Evolutionary conservation across 2,329 filamentous ascomycete genomes (phyloP).

Genomic region (Beauveria asiatica): DNA sequence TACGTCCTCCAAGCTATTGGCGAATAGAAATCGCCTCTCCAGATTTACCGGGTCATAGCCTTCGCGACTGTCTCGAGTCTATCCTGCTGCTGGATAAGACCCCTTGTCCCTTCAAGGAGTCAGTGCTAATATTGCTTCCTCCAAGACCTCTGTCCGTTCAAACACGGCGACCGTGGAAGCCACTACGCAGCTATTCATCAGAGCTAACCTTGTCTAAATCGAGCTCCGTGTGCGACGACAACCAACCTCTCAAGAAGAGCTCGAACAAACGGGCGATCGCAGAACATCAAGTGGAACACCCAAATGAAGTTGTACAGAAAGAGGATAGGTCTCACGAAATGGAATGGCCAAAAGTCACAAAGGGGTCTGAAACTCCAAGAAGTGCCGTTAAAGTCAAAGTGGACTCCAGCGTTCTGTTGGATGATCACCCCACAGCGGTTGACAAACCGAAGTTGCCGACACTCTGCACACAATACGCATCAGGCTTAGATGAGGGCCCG

Average conservation of each 20-base stretch:
- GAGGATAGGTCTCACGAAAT: neutral
- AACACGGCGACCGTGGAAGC: neutral
- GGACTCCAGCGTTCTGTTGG: neutral
- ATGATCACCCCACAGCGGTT: neutral
- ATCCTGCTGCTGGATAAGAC: constrained; percentile 84
- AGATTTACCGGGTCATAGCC: constrained; percentile 39
- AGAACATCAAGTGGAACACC: neutral
- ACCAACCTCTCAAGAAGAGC: neutral
- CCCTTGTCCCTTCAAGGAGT: constrained; percentile 65
- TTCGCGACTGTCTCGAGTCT: constrained; percentile 62
- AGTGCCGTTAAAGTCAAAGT: too few relatives aligned
- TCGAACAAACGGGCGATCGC: too few relatives aligned
- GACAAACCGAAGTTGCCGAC: neutral
- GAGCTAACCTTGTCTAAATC: neutral
- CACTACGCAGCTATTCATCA: constrained; percentile 4
- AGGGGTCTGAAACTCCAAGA: too few relatives aligned
- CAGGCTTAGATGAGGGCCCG: neutral
- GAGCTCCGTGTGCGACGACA: neutral
- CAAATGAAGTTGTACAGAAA: neutral
- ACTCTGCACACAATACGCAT: neutral
- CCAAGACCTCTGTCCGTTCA: neutral
- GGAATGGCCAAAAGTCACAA: neutral
- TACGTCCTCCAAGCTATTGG: constrained; percentile 78
- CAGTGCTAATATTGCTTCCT: constrained; percentile 1
- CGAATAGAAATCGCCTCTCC: constrained; percentile 73